A percentile compares a stretch with the other conserved stretches of the same genome.
Evolutionary conservation across 805 yeast genomes (phyloP).

Genomic region (Ogataea paraovalis): DNA sequence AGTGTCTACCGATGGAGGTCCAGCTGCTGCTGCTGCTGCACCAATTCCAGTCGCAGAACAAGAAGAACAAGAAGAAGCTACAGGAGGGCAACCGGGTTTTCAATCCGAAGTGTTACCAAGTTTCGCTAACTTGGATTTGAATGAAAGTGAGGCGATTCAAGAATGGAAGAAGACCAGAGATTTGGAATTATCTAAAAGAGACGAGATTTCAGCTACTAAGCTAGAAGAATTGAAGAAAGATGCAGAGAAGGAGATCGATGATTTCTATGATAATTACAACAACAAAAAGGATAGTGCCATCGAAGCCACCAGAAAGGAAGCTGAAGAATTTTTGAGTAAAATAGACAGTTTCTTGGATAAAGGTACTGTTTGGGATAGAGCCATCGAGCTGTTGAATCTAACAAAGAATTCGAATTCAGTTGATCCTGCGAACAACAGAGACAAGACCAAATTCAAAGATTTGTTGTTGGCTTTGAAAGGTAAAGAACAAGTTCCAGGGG

Average conservation of each 20-base stretch:
- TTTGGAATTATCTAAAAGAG: slow-evolving; percentile 75
- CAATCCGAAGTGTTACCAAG: slow-evolving; percentile 28
- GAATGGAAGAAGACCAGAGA: slow-evolving; percentile 84
- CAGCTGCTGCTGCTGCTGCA: slow-evolving; percentile 46
- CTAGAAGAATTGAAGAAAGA: slow-evolving; percentile 64
- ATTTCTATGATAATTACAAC: slow-evolving; percentile 88
- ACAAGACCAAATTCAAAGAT: slow-evolving; percentile 50
- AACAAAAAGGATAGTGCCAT: slow-evolving; percentile 70
- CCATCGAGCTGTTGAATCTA: slow-evolving; percentile 39
- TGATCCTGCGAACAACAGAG: slow-evolving; percentile 35
- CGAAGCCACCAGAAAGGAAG: slow-evolving; percentile 61
- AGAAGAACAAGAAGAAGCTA: background rate
- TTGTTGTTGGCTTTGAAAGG: slow-evolving; percentile 51
- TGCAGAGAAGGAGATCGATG: slow-evolving; percentile 83
- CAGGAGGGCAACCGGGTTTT: slow-evolving; percentile 27
- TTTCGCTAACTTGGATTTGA: slow-evolving; percentile 33
- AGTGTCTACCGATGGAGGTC: slow-evolving; percentile 35
- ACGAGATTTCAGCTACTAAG: slow-evolving; percentile 60
- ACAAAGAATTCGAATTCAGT: slow-evolving; percentile 34
- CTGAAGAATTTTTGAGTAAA: slow-evolving; percentile 64
- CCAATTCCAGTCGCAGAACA: background rate
- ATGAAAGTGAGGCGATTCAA: slow-evolving; percentile 55
- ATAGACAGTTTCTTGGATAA: slow-evolving; percentile 61
- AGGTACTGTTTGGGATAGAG: slow-evolving; percentile 55
- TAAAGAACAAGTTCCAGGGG: slow-evolving; percentile 53